phyloP scores from a whole-genome alignment of 139 green algal species.

The Closterium sp. region DNA sequence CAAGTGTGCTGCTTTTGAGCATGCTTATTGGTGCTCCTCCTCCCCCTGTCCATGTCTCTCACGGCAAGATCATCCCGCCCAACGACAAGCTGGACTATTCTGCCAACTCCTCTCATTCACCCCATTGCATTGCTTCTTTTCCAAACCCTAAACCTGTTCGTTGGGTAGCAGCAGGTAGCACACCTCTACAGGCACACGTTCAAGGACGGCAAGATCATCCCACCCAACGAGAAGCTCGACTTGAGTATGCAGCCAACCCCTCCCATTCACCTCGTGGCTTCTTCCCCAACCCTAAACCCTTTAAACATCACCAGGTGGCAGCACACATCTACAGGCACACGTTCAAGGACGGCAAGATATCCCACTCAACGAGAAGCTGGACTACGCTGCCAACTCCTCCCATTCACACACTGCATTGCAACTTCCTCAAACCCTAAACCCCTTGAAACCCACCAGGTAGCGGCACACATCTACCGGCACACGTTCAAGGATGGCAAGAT shows the following conservation, averaged over 20 bases:
- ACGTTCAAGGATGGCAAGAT: slow-evolving; percentile 62
- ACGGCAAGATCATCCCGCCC: too few species aligned
- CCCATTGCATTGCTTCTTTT: too few species aligned
- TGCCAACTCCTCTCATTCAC: slow-evolving; percentile 88
- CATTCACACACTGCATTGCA: slow-evolving; percentile 92
- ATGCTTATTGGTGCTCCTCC: slow-evolving; percentile 87
- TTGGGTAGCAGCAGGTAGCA: slow-evolving; percentile 50
- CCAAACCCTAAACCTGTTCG: too few species aligned
- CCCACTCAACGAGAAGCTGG: slow-evolving; percentile 66
- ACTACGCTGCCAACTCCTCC: slow-evolving; percentile 92
- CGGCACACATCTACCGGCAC: not conserved
- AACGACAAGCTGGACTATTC: too few species aligned
- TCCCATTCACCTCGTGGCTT: too few species aligned
- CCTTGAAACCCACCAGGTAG: slow-evolving; percentile 90
- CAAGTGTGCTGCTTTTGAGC: slow-evolving; percentile 71
- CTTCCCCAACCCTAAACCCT: too few species aligned
- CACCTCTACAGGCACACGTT: slow-evolving; percentile 40
- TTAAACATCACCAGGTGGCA: slow-evolving; percentile 64
- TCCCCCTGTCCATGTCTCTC: too few species aligned
- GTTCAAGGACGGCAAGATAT: slow-evolving; percentile 69
- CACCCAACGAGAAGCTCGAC: slow-evolving; percentile 74
- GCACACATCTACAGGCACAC: not conserved
- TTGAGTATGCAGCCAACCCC: slow-evolving; percentile 78
- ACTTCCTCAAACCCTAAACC: slow-evolving; percentile 80
- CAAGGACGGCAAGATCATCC: slow-evolving; percentile 64